phyloP scores from a whole-genome alignment of 495 filamentous ascomycete genomes.

The Penicillium egyptiacum region DNA sequence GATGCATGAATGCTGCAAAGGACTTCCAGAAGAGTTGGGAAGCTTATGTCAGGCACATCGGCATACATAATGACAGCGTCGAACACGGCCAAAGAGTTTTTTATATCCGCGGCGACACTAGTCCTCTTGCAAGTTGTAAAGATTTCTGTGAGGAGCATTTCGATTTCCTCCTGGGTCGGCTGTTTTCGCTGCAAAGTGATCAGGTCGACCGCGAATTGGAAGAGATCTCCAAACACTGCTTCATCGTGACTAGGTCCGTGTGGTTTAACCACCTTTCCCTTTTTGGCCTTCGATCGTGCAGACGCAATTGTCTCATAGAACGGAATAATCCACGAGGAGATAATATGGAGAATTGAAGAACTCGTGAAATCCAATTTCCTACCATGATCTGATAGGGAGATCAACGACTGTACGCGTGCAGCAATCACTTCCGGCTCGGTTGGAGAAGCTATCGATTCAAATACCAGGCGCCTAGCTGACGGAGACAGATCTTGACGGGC shows the following conservation, averaged over 20 bases:
- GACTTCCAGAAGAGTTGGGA: constrained; percentile 71
- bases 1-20: constrained; percentile 81
- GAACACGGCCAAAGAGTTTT: constrained; percentile 71
- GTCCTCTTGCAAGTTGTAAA: constrained; percentile 76
- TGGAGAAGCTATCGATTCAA: constrained; percentile 39
- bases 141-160: constrained; percentile 62
- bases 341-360: constrained; percentile 42
- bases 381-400: constrained; percentile 48
- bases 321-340: constrained; percentile 44
- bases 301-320: constrained; percentile 41
- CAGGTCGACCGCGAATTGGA: constrained; percentile 73
- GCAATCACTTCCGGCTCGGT: constrained; percentile 44
- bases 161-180: constrained; percentile 66
- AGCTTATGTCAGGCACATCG: constrained; percentile 65
- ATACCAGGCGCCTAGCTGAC: constrained; percentile 35
- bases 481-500: constrained; percentile 45
- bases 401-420: constrained; percentile 41
- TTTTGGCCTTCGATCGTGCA: constrained; percentile 47
- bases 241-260: constrained; percentile 58
- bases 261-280: constrained; percentile 48
- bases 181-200: constrained; percentile 82
- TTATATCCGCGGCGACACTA: constrained; percentile 68
- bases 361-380: constrained; percentile 46
- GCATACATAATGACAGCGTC: constrained; percentile 78
- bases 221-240: constrained; percentile 64